Conservation (phyloP, 768 basidiomycete genomes). For the Mrakia gelida region DNA sequence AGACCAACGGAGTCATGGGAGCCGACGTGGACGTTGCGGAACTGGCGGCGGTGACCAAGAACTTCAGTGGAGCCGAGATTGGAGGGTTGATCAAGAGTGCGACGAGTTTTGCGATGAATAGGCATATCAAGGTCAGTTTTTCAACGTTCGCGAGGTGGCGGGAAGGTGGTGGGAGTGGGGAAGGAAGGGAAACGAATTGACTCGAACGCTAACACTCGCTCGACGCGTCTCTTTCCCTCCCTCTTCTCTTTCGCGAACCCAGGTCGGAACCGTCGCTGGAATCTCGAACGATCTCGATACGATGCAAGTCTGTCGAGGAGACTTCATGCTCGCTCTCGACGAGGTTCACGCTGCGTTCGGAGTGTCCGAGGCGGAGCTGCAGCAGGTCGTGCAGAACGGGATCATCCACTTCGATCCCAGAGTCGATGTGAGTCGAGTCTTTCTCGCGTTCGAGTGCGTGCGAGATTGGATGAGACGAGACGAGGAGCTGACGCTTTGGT, state of each 20-base stretch:
- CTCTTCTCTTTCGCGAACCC: background rate
- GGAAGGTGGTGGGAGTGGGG: background rate
- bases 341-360: slow-evolving; percentile 97
- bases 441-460: background rate
- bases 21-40: slow-evolving; percentile 74
- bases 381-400: slow-evolving; percentile 89
- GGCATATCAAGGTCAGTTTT: slow-evolving; percentile 77
- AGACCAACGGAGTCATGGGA: slow-evolving; percentile 83
- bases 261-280: slow-evolving; percentile 92
- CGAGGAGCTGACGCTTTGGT: background rate
- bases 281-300: slow-evolving; percentile 94
- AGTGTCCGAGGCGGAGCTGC: slow-evolving; percentile 92
- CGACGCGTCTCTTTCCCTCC: background rate
- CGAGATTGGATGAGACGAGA: background rate
- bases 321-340: slow-evolving; percentile 85
- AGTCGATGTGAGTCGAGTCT: slow-evolving; percentile 66
- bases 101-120: slow-evolving; percentile 93
- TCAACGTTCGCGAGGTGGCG: background rate
- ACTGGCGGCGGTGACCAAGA: slow-evolving; percentile 81
- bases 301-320: slow-evolving; percentile 73
- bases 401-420: slow-evolving; percentile 78
- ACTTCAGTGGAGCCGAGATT: slow-evolving; percentile 97
- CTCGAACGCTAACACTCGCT: background rate
- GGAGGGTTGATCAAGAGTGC: slow-evolving; percentile 95
- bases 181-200: background rate